Evolutionary conservation across 495 filamentous ascomycete species (phyloP).

Genomic region (Lepidopterella palustris): DNA sequence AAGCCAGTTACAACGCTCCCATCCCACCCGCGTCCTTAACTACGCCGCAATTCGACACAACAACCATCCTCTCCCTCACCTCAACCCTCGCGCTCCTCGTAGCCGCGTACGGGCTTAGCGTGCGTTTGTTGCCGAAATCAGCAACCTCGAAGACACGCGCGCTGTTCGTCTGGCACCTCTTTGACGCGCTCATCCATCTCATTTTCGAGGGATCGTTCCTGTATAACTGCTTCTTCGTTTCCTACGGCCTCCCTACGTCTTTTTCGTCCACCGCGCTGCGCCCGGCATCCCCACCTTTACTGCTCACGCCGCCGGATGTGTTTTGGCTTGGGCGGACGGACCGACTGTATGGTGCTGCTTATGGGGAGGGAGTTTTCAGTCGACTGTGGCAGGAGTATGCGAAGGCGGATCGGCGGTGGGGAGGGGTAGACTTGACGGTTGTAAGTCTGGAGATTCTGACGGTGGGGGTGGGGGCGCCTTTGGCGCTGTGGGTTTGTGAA

Average conservation of each 20-base stretch:
- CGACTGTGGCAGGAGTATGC: conserved; percentile 90
- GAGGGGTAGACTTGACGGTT: conserved; percentile 65
- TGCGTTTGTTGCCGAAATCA: conserved; percentile 42
- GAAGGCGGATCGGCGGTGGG: conserved; percentile 81
- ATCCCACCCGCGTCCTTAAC: neutral
- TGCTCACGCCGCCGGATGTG: conserved; percentile 40
- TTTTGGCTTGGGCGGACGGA: conserved; percentile 48
- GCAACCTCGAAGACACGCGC: conserved; percentile 49
- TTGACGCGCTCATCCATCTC: conserved; percentile 85
- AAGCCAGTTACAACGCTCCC: neutral
- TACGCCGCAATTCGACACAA: conserved; percentile 39
- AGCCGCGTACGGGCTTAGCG: conserved; percentile 45
- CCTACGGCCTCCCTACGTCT: conserved; percentile 30
- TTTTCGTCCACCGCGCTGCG: conserved; percentile 19
- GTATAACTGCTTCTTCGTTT: conserved; percentile 86
- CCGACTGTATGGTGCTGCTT: conserved; percentile 65
- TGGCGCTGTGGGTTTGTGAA: conserved; percentile 42
- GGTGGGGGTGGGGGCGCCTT: conserved; percentile 67
- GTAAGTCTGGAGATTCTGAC: conserved; percentile 82
- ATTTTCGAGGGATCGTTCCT: conserved; percentile 85
- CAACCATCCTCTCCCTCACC: conserved; percentile 48
- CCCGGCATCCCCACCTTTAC: conserved; percentile 13
- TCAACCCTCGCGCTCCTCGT: conserved; percentile 50
- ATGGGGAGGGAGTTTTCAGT: conserved; percentile 58
- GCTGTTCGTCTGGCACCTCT: conserved; percentile 92